A percentile compares a stretch with the other conserved stretches of the same genome.
Conservation (phyloP, 192 early-diverging fungal species). For the Linderina pennispora region DNA sequence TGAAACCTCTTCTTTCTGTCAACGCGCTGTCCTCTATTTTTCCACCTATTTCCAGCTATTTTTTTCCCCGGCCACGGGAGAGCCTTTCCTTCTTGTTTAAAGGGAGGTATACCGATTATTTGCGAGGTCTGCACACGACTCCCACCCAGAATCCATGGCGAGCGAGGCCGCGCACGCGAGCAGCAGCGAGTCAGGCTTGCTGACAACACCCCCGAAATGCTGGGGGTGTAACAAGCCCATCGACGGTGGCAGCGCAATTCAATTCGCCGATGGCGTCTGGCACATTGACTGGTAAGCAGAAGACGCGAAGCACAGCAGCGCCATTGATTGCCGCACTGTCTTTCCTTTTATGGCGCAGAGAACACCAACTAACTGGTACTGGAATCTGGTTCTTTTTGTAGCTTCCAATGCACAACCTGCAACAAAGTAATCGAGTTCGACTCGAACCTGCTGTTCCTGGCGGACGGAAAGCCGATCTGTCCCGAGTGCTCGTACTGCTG, state of each 20-base stretch:
- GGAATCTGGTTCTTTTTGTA: conserved; percentile 5
- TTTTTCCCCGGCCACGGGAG: too few species aligned
- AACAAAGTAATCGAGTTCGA: conserved; percentile 64
- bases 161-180: too few species aligned
- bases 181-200: conserved; percentile 10
- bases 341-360: too few species aligned
- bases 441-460: conserved; percentile 66
- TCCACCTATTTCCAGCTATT: not conserved
- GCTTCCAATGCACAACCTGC: conserved; percentile 77
- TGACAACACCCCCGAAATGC: conserved; percentile 47
- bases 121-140: too few species aligned
- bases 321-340: too few species aligned
- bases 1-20: conserved; percentile 1
- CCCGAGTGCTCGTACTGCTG: conserved; percentile 77
- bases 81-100: too few species aligned
- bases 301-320: not conserved
- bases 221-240: conserved; percentile 63
- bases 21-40: not conserved
- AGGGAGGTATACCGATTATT: too few species aligned
- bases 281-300: conserved; percentile 72
- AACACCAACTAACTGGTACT: not conserved
- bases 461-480: conserved; percentile 78
- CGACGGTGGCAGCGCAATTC: conserved; percentile 70
- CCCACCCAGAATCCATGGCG: too few species aligned
- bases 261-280: conserved; percentile 76